Conservation (phyloP, 2,329 filamentous ascomycete species). For the Bipolaris victoriae region DNA sequence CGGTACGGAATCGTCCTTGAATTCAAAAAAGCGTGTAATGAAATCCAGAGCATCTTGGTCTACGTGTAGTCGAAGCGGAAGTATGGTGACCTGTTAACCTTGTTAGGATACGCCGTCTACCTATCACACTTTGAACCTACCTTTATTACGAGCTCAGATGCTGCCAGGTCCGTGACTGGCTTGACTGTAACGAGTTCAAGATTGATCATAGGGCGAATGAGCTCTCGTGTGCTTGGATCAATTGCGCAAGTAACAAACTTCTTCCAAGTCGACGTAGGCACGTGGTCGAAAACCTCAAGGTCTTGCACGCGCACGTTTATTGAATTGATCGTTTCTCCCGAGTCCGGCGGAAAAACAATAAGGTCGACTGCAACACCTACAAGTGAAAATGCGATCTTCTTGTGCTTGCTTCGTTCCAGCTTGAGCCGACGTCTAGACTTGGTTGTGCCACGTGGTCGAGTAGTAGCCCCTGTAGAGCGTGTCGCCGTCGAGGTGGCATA, state of each 20-base stretch:
- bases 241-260: slow-evolving; percentile 96
- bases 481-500: slow-evolving; percentile 69
- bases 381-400: slow-evolving; percentile 96
- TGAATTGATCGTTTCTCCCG: slow-evolving; percentile 84
- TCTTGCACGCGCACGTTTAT: slow-evolving; percentile 82
- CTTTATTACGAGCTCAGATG: slow-evolving; percentile 86
- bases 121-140: slow-evolving; percentile 54
- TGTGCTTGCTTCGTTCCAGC: slow-evolving; percentile 82
- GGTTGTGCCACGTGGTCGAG: slow-evolving; percentile 51
- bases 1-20: slow-evolving; percentile 77
- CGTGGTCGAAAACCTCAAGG: slow-evolving; percentile 90
- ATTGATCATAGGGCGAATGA: slow-evolving; percentile 87
- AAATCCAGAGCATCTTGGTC: slow-evolving; percentile 98
- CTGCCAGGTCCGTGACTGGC: slow-evolving; percentile 81
- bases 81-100: slow-evolving; percentile 62
- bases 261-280: slow-evolving; percentile 96
- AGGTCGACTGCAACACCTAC: slow-evolving; percentile 83
- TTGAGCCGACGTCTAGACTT: slow-evolving; percentile 64
- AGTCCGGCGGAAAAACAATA: slow-evolving; percentile 75
- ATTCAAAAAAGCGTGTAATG: slow-evolving; percentile 95
- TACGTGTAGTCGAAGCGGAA: slow-evolving; percentile 89
- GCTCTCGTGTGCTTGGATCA: slow-evolving; percentile 84
- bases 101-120: slow-evolving; percentile 9
- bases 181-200: slow-evolving; percentile 87
- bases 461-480: slow-evolving; percentile 42